These are phyloP conservation scores for Nitzschia sp. DNA, from an alignment of 108 stramenopile genomes.

Conservation along the genomic window DNA sequence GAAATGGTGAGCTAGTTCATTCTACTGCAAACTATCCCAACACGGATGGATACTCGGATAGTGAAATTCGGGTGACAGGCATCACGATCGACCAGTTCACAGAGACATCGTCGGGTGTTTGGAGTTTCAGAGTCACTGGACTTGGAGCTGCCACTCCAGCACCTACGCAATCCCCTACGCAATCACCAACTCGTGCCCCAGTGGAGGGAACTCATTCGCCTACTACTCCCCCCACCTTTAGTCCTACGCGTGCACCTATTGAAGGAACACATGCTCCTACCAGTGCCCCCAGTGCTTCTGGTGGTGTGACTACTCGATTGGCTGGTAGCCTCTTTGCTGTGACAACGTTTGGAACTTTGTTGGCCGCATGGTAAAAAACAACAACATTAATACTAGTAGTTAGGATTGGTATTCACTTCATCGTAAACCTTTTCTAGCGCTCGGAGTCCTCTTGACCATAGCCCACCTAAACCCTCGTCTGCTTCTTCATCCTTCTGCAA, in stretches of 20 bases:
- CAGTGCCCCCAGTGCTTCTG: no score
- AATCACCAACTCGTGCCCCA: not conserved
- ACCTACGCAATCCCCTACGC: not conserved
- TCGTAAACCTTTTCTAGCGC: constrained; percentile 16
- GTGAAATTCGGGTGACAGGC: constrained; percentile 11
- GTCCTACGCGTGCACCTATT: not conserved
- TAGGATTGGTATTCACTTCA: not conserved
- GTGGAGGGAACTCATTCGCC: not conserved
- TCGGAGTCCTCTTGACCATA: constrained; percentile 14
- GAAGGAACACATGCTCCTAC: no score
- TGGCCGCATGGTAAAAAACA: no score
- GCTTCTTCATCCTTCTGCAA: not conserved
- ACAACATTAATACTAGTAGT: not conserved
- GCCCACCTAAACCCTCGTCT: constrained; percentile 4
- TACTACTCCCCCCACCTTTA: not conserved
- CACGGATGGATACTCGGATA: constrained; percentile 47
- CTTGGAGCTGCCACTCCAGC: not conserved
- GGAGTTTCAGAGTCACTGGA: constrained; percentile 12
- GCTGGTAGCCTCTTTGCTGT: no score
- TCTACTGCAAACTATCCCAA: constrained; percentile 44
- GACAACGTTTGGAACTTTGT: no score
- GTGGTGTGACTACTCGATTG: no score
- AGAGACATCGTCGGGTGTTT: constrained; percentile 7
- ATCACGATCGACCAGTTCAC: constrained; percentile 7
- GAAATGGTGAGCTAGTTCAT: constrained; percentile 13